phyloP scores from a whole-genome alignment of 2,329 filamentous ascomycete species.

The Fonsecaea multimorphosa region DNA sequence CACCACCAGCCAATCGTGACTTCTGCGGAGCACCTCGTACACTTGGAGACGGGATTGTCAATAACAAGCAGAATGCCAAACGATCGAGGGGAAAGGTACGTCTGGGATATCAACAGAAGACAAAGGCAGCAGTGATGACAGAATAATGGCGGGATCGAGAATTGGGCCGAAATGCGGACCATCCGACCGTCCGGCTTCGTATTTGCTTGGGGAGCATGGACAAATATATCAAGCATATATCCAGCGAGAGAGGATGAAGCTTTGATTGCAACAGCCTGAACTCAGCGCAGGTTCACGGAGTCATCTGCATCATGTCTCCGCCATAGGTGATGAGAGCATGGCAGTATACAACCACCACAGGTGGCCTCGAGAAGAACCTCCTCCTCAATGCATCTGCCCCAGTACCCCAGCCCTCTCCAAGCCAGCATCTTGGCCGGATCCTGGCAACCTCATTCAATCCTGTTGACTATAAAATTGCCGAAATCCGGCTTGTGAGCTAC shows the following conservation, averaged over 20 bases:
- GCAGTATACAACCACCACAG: slow-evolving; percentile 57
- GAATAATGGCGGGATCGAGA: background rate
- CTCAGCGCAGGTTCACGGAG: background rate
- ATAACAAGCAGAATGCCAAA: background rate
- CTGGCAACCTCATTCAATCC: slow-evolving; percentile 64
- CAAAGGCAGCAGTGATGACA: background rate
- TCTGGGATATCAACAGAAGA: background rate
- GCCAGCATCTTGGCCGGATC: slow-evolving; percentile 62
- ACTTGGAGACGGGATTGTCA: background rate
- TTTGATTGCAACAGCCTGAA: background rate
- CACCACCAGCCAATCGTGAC: too few species aligned
- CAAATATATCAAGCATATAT: background rate
- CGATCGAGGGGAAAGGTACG: background rate
- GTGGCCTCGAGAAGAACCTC: slow-evolving; percentile 61
- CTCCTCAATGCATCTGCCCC: slow-evolving; percentile 52
- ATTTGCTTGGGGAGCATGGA: background rate
- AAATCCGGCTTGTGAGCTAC: slow-evolving; percentile 53
- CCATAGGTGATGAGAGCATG: slow-evolving; percentile 62
- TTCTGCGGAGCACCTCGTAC: too few species aligned
- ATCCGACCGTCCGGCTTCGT: background rate
- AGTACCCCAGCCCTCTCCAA: slow-evolving; percentile 43
- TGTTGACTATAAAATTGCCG: slow-evolving; percentile 68
- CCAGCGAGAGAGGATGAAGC: background rate
- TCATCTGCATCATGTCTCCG: slow-evolving; percentile 5
- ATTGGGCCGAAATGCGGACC: background rate